These are phyloP conservation scores for Pythium diclinum DNA, from an alignment of 352 stramenopile genomes.

Conservation along the genomic window DNA sequence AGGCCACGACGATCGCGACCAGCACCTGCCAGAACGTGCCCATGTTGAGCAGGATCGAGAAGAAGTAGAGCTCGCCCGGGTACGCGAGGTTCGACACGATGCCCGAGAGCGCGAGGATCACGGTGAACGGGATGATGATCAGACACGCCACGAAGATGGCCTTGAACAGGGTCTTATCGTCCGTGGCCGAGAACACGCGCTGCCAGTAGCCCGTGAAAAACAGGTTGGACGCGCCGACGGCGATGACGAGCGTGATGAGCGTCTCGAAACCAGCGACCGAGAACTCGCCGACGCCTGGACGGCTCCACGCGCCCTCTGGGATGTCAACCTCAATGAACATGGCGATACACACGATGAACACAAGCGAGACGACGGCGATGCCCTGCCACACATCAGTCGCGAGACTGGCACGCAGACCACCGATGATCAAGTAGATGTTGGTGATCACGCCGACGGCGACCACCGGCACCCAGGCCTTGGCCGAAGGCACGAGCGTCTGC, in stretches of 20 bases:
- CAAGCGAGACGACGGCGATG: slow-evolving; percentile 49
- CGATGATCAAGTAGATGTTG: slow-evolving; percentile 68
- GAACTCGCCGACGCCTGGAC: slow-evolving; percentile 12
- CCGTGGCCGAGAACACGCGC: slow-evolving; percentile 55
- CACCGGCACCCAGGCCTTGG: slow-evolving; percentile 50
- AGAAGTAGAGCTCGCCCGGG: slow-evolving; percentile 54
- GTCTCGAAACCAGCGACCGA: slow-evolving; percentile 67
- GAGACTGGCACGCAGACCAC: slow-evolving; percentile 62
- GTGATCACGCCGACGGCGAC: slow-evolving; percentile 54
- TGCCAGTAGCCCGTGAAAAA: slow-evolving; percentile 83
- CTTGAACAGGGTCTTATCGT: slow-evolving; percentile 44
- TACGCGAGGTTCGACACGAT: slow-evolving; percentile 67
- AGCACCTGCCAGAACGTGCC: slow-evolving; percentile 57
- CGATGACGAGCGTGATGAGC: slow-evolving; percentile 66
- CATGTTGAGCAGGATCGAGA: slow-evolving; percentile 70
- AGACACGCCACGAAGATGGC: too few species aligned
- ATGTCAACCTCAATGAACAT: slow-evolving; percentile 56
- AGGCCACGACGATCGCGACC: slow-evolving; percentile 64
- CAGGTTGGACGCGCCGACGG: slow-evolving; percentile 55
- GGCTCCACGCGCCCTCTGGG: slow-evolving; percentile 39
- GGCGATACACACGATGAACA: slow-evolving; percentile 57
- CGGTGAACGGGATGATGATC: slow-evolving; percentile 24
- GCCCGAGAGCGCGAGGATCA: slow-evolving; percentile 59
- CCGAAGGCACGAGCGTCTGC: slow-evolving; percentile 41
- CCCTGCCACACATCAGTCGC: slow-evolving; percentile 69